Percentiles rank a stretch among this genome's conserved stretches.
Conservation (phyloP, 139 green algal species). For the Tetradesmus obliquus region DNA sequence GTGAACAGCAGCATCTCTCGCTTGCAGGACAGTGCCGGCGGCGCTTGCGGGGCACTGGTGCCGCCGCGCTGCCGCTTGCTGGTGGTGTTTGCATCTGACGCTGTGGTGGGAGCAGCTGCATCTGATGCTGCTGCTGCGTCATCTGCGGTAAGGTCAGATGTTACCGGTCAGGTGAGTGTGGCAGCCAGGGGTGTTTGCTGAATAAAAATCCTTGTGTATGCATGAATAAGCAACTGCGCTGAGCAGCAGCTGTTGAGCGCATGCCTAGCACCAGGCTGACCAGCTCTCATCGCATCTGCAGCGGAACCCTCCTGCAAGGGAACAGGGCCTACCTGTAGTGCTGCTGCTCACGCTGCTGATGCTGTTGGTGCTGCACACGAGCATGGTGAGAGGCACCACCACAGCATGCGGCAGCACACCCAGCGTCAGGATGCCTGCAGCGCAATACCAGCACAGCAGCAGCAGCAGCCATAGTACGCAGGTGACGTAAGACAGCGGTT, state of each 20-base stretch:
- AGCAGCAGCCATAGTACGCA: background rate
- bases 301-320: too few relatives aligned
- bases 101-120: background rate
- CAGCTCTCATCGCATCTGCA: too few relatives aligned
- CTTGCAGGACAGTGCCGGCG: background rate
- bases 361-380: slow-evolving; percentile 12
- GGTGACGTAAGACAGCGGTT: background rate
- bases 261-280: too few relatives aligned
- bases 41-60: background rate
- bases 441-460: background rate
- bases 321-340: background rate
- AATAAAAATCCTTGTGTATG: too few relatives aligned
- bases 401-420: slow-evolving; percentile 28
- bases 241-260: too few relatives aligned
- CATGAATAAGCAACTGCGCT: too few relatives aligned
- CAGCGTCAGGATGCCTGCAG: slow-evolving; percentile 27
- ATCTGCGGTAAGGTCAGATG: background rate
- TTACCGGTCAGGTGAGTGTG: background rate
- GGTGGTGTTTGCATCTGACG: background rate
- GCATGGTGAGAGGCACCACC: background rate
- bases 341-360: background rate
- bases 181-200: too few relatives aligned
- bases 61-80: background rate
- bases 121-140: background rate
- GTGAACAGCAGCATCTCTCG: background rate